A percentile compares a stretch with the other conserved stretches of the same genome.
phyloP scores from a whole-genome alignment of 148 eudicot species.

The Rhododendron henanense region DNA sequence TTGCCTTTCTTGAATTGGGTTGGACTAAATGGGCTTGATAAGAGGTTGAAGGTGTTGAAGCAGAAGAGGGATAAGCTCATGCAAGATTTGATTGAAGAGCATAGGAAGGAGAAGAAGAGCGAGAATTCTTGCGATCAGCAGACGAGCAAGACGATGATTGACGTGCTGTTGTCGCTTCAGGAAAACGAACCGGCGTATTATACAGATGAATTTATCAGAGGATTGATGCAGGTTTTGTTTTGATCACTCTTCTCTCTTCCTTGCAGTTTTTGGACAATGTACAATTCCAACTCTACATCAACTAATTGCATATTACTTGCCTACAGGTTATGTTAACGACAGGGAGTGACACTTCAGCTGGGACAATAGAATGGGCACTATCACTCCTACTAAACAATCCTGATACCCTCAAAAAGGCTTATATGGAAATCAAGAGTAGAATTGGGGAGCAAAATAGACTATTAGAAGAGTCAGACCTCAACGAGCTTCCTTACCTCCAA shows the following conservation, averaged over 20 bases:
- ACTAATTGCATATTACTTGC: not conserved
- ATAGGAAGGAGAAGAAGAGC: not conserved
- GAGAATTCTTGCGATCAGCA: not conserved
- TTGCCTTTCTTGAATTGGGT: conserved; percentile 32
- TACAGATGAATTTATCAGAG: conserved; percentile 41
- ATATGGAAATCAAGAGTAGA: not conserved
- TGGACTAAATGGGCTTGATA: conserved; percentile 10
- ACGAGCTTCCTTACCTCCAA: conserved; percentile 13
- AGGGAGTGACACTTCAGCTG: conserved; percentile 19
- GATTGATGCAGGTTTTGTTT: conserved; percentile 28
- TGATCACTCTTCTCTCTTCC: not conserved
- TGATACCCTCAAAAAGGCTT: not conserved
- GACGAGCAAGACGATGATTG: conserved; percentile 31
- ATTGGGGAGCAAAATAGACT: conserved; percentile 5
- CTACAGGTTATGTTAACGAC: not conserved
- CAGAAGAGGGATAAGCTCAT: conserved; percentile 36
- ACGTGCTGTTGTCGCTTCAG: conserved; percentile 37
- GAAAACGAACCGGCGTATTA: conserved; percentile 35
- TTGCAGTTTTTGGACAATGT: not conserved
- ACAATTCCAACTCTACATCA: not conserved
- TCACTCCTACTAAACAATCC: conserved; percentile 12
- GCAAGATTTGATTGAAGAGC: conserved; percentile 38
- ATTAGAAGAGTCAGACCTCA: conserved; percentile 10
- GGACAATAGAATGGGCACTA: conserved; percentile 17
- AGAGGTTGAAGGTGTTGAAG: conserved; percentile 12